Evolutionary conservation across 208 protist species (phyloP).

Genomic region (Trypanosoma lewisi): DNA sequence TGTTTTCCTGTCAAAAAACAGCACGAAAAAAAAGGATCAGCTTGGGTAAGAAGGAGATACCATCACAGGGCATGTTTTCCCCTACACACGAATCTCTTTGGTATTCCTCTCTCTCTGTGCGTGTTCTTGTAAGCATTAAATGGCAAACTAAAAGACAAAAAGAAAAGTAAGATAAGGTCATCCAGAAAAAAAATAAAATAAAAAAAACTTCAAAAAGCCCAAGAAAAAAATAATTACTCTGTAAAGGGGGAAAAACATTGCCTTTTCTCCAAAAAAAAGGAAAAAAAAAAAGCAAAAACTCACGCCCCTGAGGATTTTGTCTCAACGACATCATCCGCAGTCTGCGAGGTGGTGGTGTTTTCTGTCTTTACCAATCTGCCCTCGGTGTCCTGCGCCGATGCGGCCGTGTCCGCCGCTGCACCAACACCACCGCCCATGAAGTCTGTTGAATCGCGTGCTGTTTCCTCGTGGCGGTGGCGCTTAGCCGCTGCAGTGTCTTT

Average conservation of each 20-base stretch:
- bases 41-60: too few relatives aligned
- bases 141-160: conserved; percentile 18
- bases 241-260: background rate
- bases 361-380: conserved; percentile 1
- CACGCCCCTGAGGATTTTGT: background rate
- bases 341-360: background rate
- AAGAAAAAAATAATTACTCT: conserved; percentile 15
- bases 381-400: background rate
- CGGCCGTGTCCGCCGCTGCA: background rate
- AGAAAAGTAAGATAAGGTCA: conserved; percentile 1
- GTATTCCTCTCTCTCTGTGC: too few relatives aligned
- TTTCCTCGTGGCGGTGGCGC: conserved; percentile 1
- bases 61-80: too few relatives aligned
- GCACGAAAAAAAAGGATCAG: background rate
- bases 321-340: background rate
- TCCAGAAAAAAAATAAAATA: background rate
- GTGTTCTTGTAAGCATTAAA: too few relatives aligned
- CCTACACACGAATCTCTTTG: too few relatives aligned
- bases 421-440: background rate
- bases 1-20: conserved; percentile 11
- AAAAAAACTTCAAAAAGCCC: background rate
- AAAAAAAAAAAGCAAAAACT: too few relatives aligned
- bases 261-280: too few relatives aligned
- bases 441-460: conserved; percentile 8
- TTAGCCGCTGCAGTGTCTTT: background rate